Conservation (phyloP, 2,329 filamentous ascomycete species). For the Venturia effusa region DNA sequence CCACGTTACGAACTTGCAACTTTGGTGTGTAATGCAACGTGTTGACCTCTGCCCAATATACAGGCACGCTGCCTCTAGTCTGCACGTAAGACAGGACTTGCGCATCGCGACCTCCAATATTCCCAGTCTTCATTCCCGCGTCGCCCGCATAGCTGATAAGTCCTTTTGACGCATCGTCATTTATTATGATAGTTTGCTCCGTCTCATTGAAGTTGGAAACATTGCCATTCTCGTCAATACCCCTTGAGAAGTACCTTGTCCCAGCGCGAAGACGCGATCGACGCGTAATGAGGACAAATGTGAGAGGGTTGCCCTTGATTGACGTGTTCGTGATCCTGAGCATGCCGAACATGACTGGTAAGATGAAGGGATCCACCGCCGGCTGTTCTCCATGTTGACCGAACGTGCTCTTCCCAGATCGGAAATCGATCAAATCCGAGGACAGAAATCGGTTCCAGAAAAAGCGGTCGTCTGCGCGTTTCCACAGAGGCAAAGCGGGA, state of each 20-base stretch:
- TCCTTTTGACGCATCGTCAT: slow-evolving; percentile 62
- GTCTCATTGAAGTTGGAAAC: slow-evolving; percentile 99
- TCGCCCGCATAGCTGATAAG: slow-evolving; percentile 73
- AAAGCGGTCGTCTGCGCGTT: slow-evolving; percentile 88
- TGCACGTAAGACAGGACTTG: slow-evolving; percentile 93
- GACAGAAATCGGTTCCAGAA: slow-evolving; percentile 97
- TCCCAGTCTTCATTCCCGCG: slow-evolving; percentile 63
- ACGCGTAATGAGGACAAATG: slow-evolving; percentile 77
- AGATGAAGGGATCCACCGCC: slow-evolving; percentile 78
- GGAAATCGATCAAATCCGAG: slow-evolving; percentile 83
- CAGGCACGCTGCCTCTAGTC: slow-evolving; percentile 88
- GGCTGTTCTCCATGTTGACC: slow-evolving; percentile 49
- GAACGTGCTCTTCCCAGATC: slow-evolving; percentile 41
- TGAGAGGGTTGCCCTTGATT: slow-evolving; percentile 75
- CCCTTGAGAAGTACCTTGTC: slow-evolving; percentile 89
- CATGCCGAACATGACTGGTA: slow-evolving; percentile 95
- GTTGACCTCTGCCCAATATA: slow-evolving; percentile 95
- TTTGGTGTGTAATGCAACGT: slow-evolving; percentile 84
- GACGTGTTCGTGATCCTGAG: slow-evolving; percentile 78
- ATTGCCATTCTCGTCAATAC: slow-evolving; percentile 84
- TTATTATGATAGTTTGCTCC: slow-evolving; percentile 82
- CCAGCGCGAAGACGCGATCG: slow-evolving; percentile 81
- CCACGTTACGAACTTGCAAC: slow-evolving; percentile 75
- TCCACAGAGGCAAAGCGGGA: slow-evolving; percentile 67
- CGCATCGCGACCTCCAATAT: slow-evolving; percentile 59